Evolutionary conservation across 352 stramenopile species (phyloP), one percentile per base, ranked within the genome.

Genomic region (Globisporangium middletonii): DNA sequence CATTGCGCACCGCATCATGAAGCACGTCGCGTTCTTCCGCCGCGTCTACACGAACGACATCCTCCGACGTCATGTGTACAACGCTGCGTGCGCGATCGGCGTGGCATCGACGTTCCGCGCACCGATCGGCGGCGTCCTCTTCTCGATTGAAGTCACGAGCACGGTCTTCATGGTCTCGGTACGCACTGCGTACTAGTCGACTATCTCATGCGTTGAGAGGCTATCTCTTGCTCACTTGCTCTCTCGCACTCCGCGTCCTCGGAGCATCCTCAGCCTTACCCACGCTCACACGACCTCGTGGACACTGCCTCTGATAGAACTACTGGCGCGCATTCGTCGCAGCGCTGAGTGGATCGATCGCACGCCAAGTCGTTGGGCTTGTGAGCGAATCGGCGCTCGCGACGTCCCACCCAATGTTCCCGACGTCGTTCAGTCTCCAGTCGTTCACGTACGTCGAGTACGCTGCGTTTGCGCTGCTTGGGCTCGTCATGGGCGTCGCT

Each of bases 61-160:
- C 45, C 64, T 92, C 26, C 63, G 82, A 12, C 73, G 86, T 12
- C 86, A 97, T 50, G 75, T 97, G 49, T 82, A 96, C 63, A 80
- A 83, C 19, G 92, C 86, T 11, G 92, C 92, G 0, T 95, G 86
- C 53, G 92, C 92, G 2, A 85, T 93, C 2, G 92, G 92, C 3
- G 87, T 98, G 2, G 76, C 90, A 1, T 83, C 85, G 12, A 95
- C 88, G 0, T 97, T 98, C 64, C 83, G 85, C 19, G 78, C 92
- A 0, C 87, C 92, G 0, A 92, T 97, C 38, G 92, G 90, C 5
- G 92, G 89, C 11, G 90, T 95, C 4, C 63, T 98, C 26, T 97
- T 97, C 54, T 81, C 77, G 4, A 94, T 98, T 16, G 92, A 98
- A 64, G 88, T 97, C 43, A 89, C 77, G 0, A 85, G 73, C 41